Percentiles rank a stretch among this genome's conserved stretches.
These are phyloP conservation scores for Kluyveromyces sp. DNA, from an alignment of 1,139 yeast genomes.

Conservation along the genomic window DNA sequence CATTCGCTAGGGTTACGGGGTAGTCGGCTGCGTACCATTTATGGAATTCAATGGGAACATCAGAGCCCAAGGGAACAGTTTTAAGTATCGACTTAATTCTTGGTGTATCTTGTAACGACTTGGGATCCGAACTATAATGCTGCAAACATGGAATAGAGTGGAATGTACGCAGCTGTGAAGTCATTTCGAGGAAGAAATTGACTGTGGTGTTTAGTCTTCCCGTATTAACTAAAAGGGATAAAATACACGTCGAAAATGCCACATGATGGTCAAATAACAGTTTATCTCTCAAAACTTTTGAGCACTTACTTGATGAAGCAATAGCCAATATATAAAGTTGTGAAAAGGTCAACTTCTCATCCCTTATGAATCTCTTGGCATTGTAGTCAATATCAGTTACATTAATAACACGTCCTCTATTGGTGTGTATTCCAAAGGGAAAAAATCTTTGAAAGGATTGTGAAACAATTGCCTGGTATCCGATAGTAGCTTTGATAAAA, in stretches of 20 bases:
- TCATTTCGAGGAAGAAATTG: slow-evolving; percentile 95
- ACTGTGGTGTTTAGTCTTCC: slow-evolving; percentile 95
- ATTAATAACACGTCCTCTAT: slow-evolving; percentile 19
- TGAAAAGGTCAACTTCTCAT: slow-evolving; percentile 60
- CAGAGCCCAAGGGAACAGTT: slow-evolving; percentile 43
- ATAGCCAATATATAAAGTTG: slow-evolving; percentile 77
- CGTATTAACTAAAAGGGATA: slow-evolving; percentile 79
- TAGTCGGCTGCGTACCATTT: slow-evolving; percentile 34
- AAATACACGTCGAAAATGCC: slow-evolving; percentile 71
- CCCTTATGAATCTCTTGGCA: slow-evolving; percentile 33
- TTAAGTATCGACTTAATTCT: slow-evolving; percentile 81
- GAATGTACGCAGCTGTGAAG: slow-evolving; percentile 82
- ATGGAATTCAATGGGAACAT: slow-evolving; percentile 41
- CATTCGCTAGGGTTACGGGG: slow-evolving; percentile 36
- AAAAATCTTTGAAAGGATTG: slow-evolving; percentile 39
- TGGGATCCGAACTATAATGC: slow-evolving; percentile 50
- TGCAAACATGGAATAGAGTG: slow-evolving; percentile 91
- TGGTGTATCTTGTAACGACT: slow-evolving; percentile 91
- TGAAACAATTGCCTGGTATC: slow-evolving; percentile 62
- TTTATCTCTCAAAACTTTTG: slow-evolving; percentile 74
- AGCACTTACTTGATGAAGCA: slow-evolving; percentile 77
- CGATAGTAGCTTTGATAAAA: slow-evolving; percentile 56
- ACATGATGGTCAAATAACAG: slow-evolving; percentile 53
- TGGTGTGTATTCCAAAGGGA: slow-evolving; percentile 16
- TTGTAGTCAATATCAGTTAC: slow-evolving; percentile 28